Evolutionary conservation across 169 alveolate genomes (phyloP).

Genomic region (Cryptosporidium viatorum): DNA sequence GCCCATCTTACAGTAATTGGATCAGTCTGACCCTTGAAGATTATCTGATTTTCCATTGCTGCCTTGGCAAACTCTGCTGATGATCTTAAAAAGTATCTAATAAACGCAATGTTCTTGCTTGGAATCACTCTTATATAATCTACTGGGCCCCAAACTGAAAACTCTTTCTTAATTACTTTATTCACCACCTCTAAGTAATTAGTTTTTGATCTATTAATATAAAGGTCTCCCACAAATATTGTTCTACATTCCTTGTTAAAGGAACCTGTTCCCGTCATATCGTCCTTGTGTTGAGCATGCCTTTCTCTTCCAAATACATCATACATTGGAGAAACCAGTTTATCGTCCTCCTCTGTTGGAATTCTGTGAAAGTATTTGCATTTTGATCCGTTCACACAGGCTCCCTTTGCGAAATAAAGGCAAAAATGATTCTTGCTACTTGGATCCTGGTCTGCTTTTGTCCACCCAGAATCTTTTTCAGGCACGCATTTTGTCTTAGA

Average conservation of each 20-base stretch:
- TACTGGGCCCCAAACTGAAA: slow-evolving; percentile 95
- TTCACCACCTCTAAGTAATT: slow-evolving; percentile 91
- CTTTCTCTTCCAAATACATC: slow-evolving; percentile 99
- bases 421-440: slow-evolving; percentile 90
- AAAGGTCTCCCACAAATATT: slow-evolving; percentile 92
- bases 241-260: slow-evolving; percentile 95
- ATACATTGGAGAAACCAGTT: slow-evolving; percentile 89
- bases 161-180: slow-evolving; percentile 91
- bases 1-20: slow-evolving; percentile 96
- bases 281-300: slow-evolving; percentile 95
- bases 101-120: slow-evolving; percentile 93
- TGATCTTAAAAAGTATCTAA: slow-evolving; percentile 94
- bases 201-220: slow-evolving; percentile 85
- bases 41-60: slow-evolving; percentile 96
- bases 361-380: slow-evolving; percentile 96
- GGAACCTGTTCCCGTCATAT: slow-evolving; percentile 97
- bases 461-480: slow-evolving; percentile 95
- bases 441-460: slow-evolving; percentile 91
- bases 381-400: slow-evolving; percentile 96
- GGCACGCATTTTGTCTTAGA: slow-evolving; percentile 94
- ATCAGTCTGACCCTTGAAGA: slow-evolving; percentile 90
- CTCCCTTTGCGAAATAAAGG: slow-evolving; percentile 96
- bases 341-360: slow-evolving; percentile 95
- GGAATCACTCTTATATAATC: slow-evolving; percentile 93
- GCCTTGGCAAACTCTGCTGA: slow-evolving; percentile 99